Evolutionary conservation across 345 rosid species (phyloP).

Genomic region (Microcos paniculata): DNA sequence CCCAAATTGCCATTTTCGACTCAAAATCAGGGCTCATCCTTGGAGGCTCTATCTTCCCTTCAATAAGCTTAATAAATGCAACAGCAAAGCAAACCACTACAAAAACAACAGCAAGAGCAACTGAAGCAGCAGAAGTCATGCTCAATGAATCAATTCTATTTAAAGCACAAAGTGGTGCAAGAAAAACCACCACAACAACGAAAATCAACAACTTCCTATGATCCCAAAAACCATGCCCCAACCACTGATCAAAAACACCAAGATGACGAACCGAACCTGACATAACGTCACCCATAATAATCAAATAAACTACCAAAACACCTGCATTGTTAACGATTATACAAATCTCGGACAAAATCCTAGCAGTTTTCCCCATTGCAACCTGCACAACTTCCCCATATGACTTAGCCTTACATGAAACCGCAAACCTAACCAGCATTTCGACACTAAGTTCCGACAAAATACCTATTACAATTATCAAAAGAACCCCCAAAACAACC

Average conservation of each 20-base stretch:
- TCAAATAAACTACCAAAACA: slow-evolving; percentile 85
- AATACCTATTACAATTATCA: slow-evolving; percentile 76
- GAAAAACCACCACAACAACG: slow-evolving; percentile 63
- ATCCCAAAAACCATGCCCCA: slow-evolving; percentile 94
- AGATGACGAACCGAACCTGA: slow-evolving; percentile 78
- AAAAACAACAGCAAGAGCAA: slow-evolving; percentile 85
- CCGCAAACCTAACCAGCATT: slow-evolving; percentile 67
- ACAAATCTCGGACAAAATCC: slow-evolving; percentile 80
- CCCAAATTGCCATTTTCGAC: slow-evolving; percentile 66
- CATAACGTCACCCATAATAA: slow-evolving; percentile 93
- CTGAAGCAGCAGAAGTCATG: slow-evolving; percentile 86
- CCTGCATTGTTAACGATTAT: slow-evolving; percentile 93
- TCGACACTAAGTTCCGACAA: slow-evolving; percentile 90
- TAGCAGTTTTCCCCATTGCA: slow-evolving; percentile 84
- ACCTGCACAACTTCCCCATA: slow-evolving; percentile 87
- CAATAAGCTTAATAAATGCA: slow-evolving; percentile 73
- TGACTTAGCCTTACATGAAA: slow-evolving; percentile 60
- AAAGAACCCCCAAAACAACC: slow-evolving; percentile 53
- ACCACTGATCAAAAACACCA: slow-evolving; percentile 95
- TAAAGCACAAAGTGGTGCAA: slow-evolving; percentile 83
- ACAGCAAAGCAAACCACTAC: slow-evolving; percentile 74
- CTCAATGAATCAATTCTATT: slow-evolving; percentile 90
- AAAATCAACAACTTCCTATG: slow-evolving; percentile 75
- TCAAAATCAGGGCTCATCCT: slow-evolving; percentile 78
- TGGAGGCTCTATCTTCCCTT: slow-evolving; percentile 75